Base-by-base conservation (phyloP, 805 yeast species). In the Wickerhamomyces silvicola region DNA sequence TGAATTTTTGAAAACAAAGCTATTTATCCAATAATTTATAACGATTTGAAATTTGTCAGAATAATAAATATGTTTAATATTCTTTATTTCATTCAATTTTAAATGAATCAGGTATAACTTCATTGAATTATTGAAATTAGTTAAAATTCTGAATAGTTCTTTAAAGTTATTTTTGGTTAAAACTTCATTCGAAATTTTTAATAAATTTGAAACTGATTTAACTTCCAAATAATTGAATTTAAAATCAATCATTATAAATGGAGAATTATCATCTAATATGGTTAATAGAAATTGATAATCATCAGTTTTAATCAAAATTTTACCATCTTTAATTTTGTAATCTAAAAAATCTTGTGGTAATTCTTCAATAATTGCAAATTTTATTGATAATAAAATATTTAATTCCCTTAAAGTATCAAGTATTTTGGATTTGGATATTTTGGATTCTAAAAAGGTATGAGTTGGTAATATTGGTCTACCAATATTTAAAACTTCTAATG, bases 211-310 rank as follows among this genome's bases (percentile, higher is more conserved):
- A 12, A 24, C 12, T 13, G 26, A 13, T 14, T 32, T 28, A n/a
- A 17, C 23, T 6, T 35, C 42, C 28, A 15, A 65, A 12, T 54
- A 42, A 10, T 53, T 39, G 35, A 87, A 71, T 34, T 74, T 68
- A 56, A 87, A 81, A 52, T 84, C 90, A 14, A 90, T 81, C 38
- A 86, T 67, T 50, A 78, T 83, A 45, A 82, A 79, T 11, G 86
- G 86, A 0, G 86, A 72, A 23, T 66, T 62, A 16, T 77, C 76
- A 45, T 75, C 78, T 6, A 78, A 78, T 22, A 85, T 77, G 0
- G 92, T 83, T n/a, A 88, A 66, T 16, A 87, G 84, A 11, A 86
- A 69, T 51, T 78, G 76, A 49, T 83, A 86, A 30, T 80, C 80
- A 33, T 74, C 68, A 4, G 70, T 63, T 43, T 83, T 77, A 6